Evolutionary conservation across 306 rosid species (phyloP), one percentile per base, ranked within the genome.

Genomic region (Vicia sativa): DNA sequence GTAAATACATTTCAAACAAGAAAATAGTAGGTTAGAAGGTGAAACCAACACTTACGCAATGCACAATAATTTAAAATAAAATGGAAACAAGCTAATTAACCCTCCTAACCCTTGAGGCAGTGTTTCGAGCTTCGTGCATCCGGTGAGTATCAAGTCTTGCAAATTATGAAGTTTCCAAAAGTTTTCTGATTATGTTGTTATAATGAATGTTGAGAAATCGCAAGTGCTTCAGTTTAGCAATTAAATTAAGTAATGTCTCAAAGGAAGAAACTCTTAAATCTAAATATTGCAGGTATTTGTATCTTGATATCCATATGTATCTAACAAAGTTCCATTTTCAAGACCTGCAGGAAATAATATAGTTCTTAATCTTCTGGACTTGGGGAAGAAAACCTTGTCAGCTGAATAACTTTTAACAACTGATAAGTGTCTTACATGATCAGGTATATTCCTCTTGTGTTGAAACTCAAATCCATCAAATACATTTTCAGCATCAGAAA

Each of bases 81-180:
- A n/a, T n/a, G n/a, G n/a, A n/a, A n/a, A n/a, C n/a, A n/a, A n/a
- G 49, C 31, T 37, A 0, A 38, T 39, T 16, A 61, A 6, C 7
- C 6, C 10, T 11, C 18, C 48, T 61, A 61, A 2, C 19, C 66
- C 31, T 61, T 11, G 39, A 16, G 66, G 66, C 49, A 61, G 38
- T 18, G 29, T 16, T 61, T 61, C 66, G 38, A 61, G 66, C 15
- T 38, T 2, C 11, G 4, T 18, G 31, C 66, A 61, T 18, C 31
- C 66, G 2, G 1, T 4, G 11, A 61, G 28, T 3, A 2, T 2
- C 34, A 61, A 61, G 9, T 5, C 31, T 61, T 61, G 48, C 31
- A 61, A 61, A 12, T 18, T 61, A 9, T 10, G 11, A 49, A 61
- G 62, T 13, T 56, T 56, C 11, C 2, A 56, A 56, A 12, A 56